phyloP scores from a whole-genome alignment of 2,329 filamentous ascomycete species.

The Ophiognomonia clavigignenti-juglandacearum region DNA sequence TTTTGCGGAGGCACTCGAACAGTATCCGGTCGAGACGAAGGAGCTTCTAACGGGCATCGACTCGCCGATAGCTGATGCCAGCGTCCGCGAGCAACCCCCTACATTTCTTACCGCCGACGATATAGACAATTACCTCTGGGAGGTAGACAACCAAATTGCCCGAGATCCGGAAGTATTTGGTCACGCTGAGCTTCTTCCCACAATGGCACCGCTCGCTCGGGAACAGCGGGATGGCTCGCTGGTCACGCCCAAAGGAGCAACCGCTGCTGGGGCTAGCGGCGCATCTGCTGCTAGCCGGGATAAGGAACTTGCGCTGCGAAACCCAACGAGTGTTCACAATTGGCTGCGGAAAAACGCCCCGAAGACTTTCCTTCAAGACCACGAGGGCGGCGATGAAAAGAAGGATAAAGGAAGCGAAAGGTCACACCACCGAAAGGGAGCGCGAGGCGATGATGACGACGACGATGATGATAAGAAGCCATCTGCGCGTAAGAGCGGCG shows the following conservation, averaged over 20 bases:
- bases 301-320: constrained; percentile 59
- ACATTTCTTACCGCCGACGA: constrained; percentile 66
- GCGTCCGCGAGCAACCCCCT: constrained; percentile 53
- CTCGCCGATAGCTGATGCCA: constrained; percentile 33
- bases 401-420: constrained; percentile 20
- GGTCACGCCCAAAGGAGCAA: constrained; percentile 27
- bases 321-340: constrained; percentile 90
- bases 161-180: constrained; percentile 31
- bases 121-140: constrained; percentile 68
- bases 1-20: constrained; percentile 53
- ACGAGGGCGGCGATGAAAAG: constrained; percentile 39
- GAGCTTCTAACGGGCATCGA: constrained; percentile 41
- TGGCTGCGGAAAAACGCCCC: constrained; percentile 86
- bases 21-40: constrained; percentile 53
- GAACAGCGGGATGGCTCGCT: constrained; percentile 26
- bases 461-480: constrained; percentile 33
- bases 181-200: constrained; percentile 33
- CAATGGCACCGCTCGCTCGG: constrained; percentile 45
- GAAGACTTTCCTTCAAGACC: constrained; percentile 78
- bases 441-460: constrained; percentile 28
- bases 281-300: constrained; percentile 33
- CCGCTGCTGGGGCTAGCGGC: constrained; percentile 30
- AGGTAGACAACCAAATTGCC: constrained; percentile 51
- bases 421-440: constrained; percentile 7
- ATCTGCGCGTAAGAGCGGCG: constrained; percentile 20